Conservation (phyloP, 2,329 filamentous ascomycete species). For the Apiospora arundinis region DNA sequence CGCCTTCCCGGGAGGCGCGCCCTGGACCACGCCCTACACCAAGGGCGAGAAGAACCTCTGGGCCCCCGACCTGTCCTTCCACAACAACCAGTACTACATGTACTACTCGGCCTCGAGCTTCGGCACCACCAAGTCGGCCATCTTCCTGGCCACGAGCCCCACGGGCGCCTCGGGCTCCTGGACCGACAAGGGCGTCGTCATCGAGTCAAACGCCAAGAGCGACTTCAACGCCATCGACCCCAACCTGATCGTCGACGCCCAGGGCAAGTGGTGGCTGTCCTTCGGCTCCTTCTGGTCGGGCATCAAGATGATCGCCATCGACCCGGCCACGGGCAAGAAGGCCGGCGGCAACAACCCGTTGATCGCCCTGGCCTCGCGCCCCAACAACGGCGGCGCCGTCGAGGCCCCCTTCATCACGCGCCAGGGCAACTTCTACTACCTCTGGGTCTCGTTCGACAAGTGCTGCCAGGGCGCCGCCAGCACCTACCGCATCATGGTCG, state of each 20-base stretch:
- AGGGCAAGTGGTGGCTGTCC: slow-evolving; percentile 12
- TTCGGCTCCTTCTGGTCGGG: slow-evolving; percentile 21
- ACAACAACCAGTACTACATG: slow-evolving; percentile 22
- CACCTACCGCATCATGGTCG: slow-evolving; percentile 22
- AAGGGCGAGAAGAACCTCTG: slow-evolving; percentile 1
- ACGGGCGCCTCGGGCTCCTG: slow-evolving; percentile 12
- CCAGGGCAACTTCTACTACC: slow-evolving; percentile 18
- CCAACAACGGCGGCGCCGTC: slow-evolving; percentile 17
- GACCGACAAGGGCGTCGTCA: slow-evolving; percentile 17
- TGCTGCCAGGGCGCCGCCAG: slow-evolving; percentile 19
- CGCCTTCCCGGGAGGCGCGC: slow-evolving; percentile 19
- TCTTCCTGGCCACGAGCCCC: slow-evolving; percentile 20
- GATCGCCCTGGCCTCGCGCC: background rate
- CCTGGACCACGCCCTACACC: slow-evolving; percentile 16
- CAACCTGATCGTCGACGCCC: slow-evolving; percentile 19
- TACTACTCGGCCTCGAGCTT: slow-evolving; percentile 21
- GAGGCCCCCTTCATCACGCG: slow-evolving; percentile 20
- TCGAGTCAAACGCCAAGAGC: slow-evolving; percentile 11
- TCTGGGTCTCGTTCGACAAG: slow-evolving; percentile 21
- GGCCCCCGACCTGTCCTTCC: slow-evolving; percentile 17
- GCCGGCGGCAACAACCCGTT: background rate
- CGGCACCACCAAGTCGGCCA: slow-evolving; percentile 16
- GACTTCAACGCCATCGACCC: slow-evolving; percentile 21
- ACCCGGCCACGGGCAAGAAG: slow-evolving; percentile 15
- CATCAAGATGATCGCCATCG: slow-evolving; percentile 17